Percentiles rank a stretch among this genome's conserved stretches.
Evolutionary conservation across 1,284 basidiomycete genomes (phyloP).

Genomic region (Pseudomicrostroma phylloplanum): DNA sequence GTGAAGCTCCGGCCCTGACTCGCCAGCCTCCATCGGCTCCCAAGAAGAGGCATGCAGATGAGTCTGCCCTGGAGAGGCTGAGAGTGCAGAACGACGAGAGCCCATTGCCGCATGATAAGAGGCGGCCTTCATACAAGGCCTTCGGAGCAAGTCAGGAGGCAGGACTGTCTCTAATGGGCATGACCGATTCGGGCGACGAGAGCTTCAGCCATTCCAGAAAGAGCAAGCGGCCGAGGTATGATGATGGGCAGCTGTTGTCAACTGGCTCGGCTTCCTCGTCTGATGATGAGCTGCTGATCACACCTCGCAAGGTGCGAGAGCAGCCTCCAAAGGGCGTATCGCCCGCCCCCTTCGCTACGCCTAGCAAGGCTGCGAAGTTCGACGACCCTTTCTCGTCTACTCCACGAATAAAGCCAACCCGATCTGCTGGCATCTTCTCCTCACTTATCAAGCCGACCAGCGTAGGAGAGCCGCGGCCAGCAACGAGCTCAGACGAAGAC

Average conservation of each 20-base stretch:
- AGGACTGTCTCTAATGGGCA: not conserved
- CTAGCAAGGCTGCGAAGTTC: conserved; percentile 24
- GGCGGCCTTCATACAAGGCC: not conserved
- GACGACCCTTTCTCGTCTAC: conserved; percentile 15
- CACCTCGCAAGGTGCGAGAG: conserved; percentile 24
- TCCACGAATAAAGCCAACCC: conserved; percentile 1
- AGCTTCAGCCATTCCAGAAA: not conserved
- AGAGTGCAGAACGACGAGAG: not conserved
- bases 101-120: not conserved
- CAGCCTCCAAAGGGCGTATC: conserved; percentile 16
- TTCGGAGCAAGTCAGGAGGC: conserved; percentile 3
- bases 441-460: not conserved
- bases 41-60: not conserved
- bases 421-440: conserved; percentile 1
- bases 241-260: not conserved
- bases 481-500: not conserved
- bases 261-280: conserved; percentile 16
- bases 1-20: conserved; percentile 13
- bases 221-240: too few relatives aligned
- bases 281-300: conserved; percentile 30
- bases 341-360: conserved; percentile 23
- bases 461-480: conserved; percentile 13
- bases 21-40: conserved; percentile 5
- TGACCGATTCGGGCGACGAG: conserved; percentile 15
- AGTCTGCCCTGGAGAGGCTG: not conserved